Evolutionary conservation across 2,329 filamentous ascomycete genomes (phyloP).

Genomic region (Elsinoe arachidis): DNA sequence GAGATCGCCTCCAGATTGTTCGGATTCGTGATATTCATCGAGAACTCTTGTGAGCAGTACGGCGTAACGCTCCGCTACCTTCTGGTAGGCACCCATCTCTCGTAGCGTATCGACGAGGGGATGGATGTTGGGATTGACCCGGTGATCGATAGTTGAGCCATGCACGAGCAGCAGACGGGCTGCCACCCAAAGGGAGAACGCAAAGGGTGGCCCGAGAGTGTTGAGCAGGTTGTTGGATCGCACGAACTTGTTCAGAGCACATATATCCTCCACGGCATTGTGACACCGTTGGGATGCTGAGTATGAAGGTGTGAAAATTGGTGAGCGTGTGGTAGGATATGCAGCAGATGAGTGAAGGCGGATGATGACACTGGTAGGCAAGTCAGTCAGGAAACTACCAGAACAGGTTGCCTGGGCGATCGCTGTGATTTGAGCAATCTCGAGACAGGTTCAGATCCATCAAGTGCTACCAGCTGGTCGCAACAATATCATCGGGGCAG

Average conservation of each 20-base stretch:
- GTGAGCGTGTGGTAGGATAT: conserved; percentile 80
- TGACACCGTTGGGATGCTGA: conserved; percentile 77
- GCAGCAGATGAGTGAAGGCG: conserved; percentile 85
- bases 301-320: conserved; percentile 83
- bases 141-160: conserved; percentile 79
- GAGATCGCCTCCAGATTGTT: conserved; percentile 46
- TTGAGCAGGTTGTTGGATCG: conserved; percentile 63
- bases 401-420: not conserved
- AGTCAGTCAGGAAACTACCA: not conserved
- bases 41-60: conserved; percentile 72
- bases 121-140: conserved; percentile 67
- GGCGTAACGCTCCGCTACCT: conserved; percentile 74
- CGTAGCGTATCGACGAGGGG: conserved; percentile 75
- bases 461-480: no score
- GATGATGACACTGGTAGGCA: conserved; percentile 58
- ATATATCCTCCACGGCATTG: conserved; percentile 73
- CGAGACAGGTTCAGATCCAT: no score
- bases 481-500: no score
- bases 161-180: conserved; percentile 81
- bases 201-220: conserved; percentile 81
- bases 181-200: conserved; percentile 87
- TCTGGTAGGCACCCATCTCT: conserved; percentile 76
- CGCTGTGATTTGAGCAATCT: no score
- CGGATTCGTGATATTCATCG: conserved; percentile 74
- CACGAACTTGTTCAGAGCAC: conserved; percentile 69